phyloP scores from a whole-genome alignment of 2,329 filamentous ascomycete species.

The Botrytis elliptica region DNA sequence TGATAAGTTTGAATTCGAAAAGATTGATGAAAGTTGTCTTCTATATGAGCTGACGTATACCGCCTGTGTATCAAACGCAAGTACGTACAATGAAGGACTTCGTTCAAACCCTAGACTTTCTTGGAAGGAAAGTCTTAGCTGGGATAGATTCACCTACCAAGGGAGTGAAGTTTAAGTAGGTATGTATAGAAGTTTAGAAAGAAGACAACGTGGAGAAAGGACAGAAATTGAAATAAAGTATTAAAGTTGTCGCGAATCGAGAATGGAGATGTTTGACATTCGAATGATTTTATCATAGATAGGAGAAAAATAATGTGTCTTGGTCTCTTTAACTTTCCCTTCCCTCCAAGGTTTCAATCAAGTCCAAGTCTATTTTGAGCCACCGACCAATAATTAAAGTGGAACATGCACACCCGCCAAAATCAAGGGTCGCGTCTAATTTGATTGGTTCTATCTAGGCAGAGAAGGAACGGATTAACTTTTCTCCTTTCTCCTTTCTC shows the following conservation, averaged over 20 bases:
- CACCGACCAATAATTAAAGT: background rate
- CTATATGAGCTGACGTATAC: constrained; percentile 12
- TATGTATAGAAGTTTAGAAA: background rate
- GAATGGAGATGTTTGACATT: background rate
- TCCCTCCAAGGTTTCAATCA: background rate
- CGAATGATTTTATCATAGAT: background rate
- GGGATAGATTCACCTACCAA: background rate
- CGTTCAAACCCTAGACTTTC: background rate
- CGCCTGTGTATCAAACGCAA: background rate
- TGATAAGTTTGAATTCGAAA: background rate
- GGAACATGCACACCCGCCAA: background rate
- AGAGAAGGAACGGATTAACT: background rate
- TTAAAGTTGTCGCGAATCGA: background rate
- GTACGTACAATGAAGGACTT: background rate
- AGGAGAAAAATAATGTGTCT: constrained; percentile 2
- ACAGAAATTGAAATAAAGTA: background rate
- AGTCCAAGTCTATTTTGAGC: constrained; percentile 5
- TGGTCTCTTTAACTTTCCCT: background rate
- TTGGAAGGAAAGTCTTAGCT: background rate
- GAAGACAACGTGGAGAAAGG: background rate
- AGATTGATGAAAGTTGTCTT: background rate
- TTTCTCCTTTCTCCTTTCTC: background rate
- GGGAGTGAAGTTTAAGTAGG: background rate
- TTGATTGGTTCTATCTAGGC: background rate
- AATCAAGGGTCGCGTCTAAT: background rate